Evolutionary conservation across 164 flowering plant genomes (phyloP), one percentile per base, ranked within the genome.

Genomic region (Magnolia officinalis): DNA sequence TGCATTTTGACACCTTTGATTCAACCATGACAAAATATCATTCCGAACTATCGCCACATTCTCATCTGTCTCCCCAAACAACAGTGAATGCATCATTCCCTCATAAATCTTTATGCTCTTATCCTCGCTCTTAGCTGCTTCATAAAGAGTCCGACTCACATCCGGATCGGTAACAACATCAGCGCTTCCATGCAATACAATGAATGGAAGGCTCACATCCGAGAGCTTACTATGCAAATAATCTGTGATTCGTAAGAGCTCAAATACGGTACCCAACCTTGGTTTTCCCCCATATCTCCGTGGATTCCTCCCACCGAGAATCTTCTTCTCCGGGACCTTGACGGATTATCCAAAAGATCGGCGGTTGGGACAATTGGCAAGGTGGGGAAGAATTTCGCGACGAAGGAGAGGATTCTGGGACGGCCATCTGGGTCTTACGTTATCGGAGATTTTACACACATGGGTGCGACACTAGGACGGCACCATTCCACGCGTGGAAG

Each of bases 81-180:
- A 59, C 85, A 93, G 71, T 3, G 97, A 95, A 83, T 93, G 97
- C 97, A 90, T 67, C 97, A 95, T 93, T 63, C 96, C 97, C 1
- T 90, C 89, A 71, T 92, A 94, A 23, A 91, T 88, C 89, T 74
- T 89, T 1, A 94, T 74, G 11, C 75, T 86, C 86, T 94, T 94
- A 69, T 92, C 97, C 65, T 81, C 77, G 49, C 98, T 90, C 74
- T 77, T 83, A 0, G 98, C 91, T 37, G 80, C 78, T 68, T 89
- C 90, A 63, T 89, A 90, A 80, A 93, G 75, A 24, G 80, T 84
- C 50, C 83, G 77, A 67, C 98, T 95, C 74, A 92, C 98, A 13
- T 82, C 83, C 2, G 91, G 95, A 78, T 96, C 98, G 0, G 97
- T 92, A 5, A 96, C 98, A 61, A 77, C 91, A 80, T 96, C 99